phyloP scores from a whole-genome alignment of 1,139 yeast genomes.

The Saccharomyces hybrid region DNA sequence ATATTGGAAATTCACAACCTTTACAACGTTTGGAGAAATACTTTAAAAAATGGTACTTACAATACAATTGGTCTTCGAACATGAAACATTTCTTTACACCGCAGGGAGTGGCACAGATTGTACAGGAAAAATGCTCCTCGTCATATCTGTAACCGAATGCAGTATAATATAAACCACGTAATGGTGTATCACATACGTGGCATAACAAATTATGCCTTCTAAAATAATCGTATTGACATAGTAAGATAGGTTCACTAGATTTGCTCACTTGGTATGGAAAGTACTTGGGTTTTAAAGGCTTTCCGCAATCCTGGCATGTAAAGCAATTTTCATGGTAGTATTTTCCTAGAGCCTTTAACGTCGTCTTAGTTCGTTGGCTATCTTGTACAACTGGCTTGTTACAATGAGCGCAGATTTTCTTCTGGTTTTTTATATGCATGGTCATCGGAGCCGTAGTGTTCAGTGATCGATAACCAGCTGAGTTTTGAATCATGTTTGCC shows the following conservation, averaged over 20 bases:
- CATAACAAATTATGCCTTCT: conserved; percentile 77
- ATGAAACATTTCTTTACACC: conserved; percentile 93
- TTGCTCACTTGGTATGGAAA: conserved; percentile 39
- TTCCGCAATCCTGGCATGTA: conserved; percentile 73
- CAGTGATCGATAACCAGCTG: background rate
- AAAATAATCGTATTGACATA: conserved; percentile 92
- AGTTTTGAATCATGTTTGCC: background rate
- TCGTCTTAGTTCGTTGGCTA: conserved; percentile 33
- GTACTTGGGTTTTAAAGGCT: conserved; percentile 51
- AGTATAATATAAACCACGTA: conserved; percentile 89
- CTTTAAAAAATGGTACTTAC: conserved; percentile 86
- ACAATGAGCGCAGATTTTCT: conserved; percentile 53
- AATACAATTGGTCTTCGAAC: conserved; percentile 72
- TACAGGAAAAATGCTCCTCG: conserved; percentile 90
- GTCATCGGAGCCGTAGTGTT: background rate
- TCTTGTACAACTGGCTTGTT: conserved; percentile 65
- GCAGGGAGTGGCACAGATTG: conserved; percentile 78
- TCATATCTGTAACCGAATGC: conserved; percentile 91
- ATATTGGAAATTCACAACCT: conserved; percentile 85
- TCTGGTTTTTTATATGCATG: conserved; percentile 3
- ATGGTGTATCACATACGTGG: conserved; percentile 71
- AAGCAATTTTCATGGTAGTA: conserved; percentile 86
- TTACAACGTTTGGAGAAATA: conserved; percentile 83
- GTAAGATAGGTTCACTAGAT: conserved; percentile 49
- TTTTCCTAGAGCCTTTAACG: conserved; percentile 69